Evolutionary conservation across 495 filamentous ascomycete species (phyloP), one percentile per base, ranked within the genome.

Genomic region (Sporormia fimetaria): DNA sequence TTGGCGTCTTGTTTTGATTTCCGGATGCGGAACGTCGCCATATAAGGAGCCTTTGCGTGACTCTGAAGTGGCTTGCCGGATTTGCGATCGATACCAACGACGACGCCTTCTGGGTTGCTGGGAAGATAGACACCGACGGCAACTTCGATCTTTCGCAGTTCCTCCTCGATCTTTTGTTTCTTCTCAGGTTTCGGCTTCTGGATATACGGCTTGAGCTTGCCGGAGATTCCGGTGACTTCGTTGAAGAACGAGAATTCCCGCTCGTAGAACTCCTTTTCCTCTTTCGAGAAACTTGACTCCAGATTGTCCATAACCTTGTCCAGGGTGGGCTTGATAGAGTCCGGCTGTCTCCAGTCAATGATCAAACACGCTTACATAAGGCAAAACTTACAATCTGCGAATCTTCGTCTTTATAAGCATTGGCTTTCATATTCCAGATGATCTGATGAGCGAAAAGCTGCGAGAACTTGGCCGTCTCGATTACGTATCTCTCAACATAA

Each of bases 371-470:
- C 25, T 7, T 27, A 27, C 7, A 7, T 12, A 7, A 27, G 12
- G 25, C 12, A 7, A 1, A 6, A 63, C 81, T 75, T 70, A 90
- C 83, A 51, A 92, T 74, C 51, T 78, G 72, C 35, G 80, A 83
- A 44, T 96, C 86, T 49, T 99, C 87, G 52, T 99, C 92, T 60
- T 94, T 96, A 65, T 84, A 99, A 2, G 87, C 78, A 58, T 99
- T 99, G 15, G 92, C 92, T 57, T 93, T 95, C 80, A 99, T 99
- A 57, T 96, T 99, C 92, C 92, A 99, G 47, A 99, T 96, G 44
- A 99, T 95, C 45, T 99, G 92, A 61, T 99, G 92, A 5, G 92
- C 87, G 58, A 99, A 99, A 1, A 95, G 66, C 57, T 95, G 92
- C 17, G 88, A 95, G 54, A 90, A 83, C 51, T 88, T 87, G 1